Evolutionary conservation across 2,329 filamentous ascomycete genomes (phyloP).

Genomic region (Phyllachora maydis): DNA sequence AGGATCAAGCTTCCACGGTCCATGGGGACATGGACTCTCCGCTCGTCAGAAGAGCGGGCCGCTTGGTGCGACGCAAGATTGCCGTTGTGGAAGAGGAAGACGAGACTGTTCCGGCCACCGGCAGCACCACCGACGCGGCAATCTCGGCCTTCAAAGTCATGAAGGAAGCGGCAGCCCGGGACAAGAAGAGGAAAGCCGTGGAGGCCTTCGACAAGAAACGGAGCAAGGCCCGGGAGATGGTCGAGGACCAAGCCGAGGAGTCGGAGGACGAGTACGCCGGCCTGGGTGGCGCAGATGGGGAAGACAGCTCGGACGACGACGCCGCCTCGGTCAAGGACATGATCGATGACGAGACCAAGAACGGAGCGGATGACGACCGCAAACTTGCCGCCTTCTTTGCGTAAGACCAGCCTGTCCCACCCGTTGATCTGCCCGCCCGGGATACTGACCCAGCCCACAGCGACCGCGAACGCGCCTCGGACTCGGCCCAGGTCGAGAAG

Average conservation of each 20-base stretch:
- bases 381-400: slow-evolving; percentile 74
- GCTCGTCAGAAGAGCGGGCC: slow-evolving; percentile 37
- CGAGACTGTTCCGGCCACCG: slow-evolving; percentile 14
- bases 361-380: slow-evolving; percentile 58
- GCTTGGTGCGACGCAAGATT: slow-evolving; percentile 21
- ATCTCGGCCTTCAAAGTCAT: slow-evolving; percentile 51
- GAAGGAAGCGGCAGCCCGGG: slow-evolving; percentile 38
- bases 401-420: slow-evolving; percentile 32
- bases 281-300: slow-evolving; percentile 73
- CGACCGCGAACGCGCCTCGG: slow-evolving; percentile 56
- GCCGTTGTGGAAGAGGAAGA: slow-evolving; percentile 11
- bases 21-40: slow-evolving; percentile 17
- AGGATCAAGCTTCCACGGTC: slow-evolving; percentile 16
- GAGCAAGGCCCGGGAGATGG: slow-evolving; percentile 68
- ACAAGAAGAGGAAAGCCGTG: slow-evolving; percentile 23
- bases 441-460: slow-evolving; percentile 18
- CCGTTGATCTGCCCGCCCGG: background rate
- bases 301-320: slow-evolving; percentile 61
- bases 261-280: slow-evolving; percentile 97
- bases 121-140: slow-evolving; percentile 4
- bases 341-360: slow-evolving; percentile 66
- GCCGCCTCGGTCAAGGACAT: slow-evolving; percentile 58
- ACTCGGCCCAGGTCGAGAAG: slow-evolving; percentile 78
- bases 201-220: slow-evolving; percentile 62
- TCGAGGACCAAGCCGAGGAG: slow-evolving; percentile 88